Conservation (phyloP, 768 basidiomycete genomes). For the Lactarius psammicola region DNA sequence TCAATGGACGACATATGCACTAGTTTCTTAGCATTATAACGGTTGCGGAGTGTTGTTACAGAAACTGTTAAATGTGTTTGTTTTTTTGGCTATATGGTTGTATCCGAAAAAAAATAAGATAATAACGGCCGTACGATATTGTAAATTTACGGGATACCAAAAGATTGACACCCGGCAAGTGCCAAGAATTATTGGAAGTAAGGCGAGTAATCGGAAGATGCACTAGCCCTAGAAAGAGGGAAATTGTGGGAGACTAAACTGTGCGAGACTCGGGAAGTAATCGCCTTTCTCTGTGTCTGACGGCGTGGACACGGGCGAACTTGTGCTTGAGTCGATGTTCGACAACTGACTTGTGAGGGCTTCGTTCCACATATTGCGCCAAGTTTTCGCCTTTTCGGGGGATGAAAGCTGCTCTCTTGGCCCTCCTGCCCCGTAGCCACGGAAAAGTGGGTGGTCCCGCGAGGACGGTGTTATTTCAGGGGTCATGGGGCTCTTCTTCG, state of each 20-base stretch:
- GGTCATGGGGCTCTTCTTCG: slow-evolving; percentile 10
- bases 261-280: neutral
- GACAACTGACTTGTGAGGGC: slow-evolving; percentile 14
- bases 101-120: no score
- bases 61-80: no score
- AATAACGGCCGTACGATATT: no score
- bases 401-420: neutral
- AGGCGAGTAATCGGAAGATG: neutral
- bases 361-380: slow-evolving; percentile 22
- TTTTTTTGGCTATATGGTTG: no score
- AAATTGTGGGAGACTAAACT: neutral
- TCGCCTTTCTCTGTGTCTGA: neutral
- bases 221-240: neutral
- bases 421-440: slow-evolving; percentile 12
- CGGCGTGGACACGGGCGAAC: neutral
- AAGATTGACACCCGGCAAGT: neutral
- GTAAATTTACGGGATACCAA: neutral
- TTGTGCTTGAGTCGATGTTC: neutral
- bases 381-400: neutral
- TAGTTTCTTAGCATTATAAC: no score
- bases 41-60: no score
- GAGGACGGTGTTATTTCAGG: neutral
- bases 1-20: no score
- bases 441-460: slow-evolving; percentile 28
- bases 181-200: neutral